A percentile compares a stretch with the other conserved stretches of the same genome.
These are phyloP conservation scores for Yamadazyma dushanensis DNA, from an alignment of 1,139 yeast genomes.

Conservation along the genomic window DNA sequence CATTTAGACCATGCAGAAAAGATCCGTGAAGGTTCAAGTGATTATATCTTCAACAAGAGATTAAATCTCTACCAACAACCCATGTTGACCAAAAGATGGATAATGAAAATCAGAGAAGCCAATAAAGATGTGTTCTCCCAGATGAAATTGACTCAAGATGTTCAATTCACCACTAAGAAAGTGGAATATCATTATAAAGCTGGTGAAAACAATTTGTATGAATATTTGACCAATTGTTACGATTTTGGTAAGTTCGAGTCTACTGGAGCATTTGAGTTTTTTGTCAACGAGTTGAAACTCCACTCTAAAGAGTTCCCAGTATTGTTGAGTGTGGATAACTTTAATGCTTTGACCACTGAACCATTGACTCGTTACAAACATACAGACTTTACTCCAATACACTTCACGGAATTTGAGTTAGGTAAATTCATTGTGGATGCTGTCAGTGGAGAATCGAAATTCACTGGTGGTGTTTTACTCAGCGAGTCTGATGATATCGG, in stretches of 20 bases:
- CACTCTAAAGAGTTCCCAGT: slow-evolving; percentile 55
- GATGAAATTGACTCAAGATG: slow-evolving; percentile 50
- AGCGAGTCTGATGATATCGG: slow-evolving; percentile 48
- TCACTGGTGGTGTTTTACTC: slow-evolving; percentile 63
- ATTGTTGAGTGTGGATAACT: slow-evolving; percentile 70
- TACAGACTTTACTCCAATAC: slow-evolving; percentile 56
- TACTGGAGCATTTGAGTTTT: slow-evolving; percentile 46
- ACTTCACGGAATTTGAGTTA: slow-evolving; percentile 64
- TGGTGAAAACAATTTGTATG: slow-evolving; percentile 44
- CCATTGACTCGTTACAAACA: slow-evolving; percentile 64
- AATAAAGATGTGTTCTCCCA: slow-evolving; percentile 53
- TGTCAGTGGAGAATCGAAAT: slow-evolving; percentile 55
- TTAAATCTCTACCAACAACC: slow-evolving; percentile 69
- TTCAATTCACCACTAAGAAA: slow-evolving; percentile 34
- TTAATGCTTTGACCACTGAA: slow-evolving; percentile 61
- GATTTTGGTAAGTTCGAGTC: slow-evolving; percentile 42
- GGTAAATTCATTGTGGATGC: slow-evolving; percentile 59
- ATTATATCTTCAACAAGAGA: slow-evolving; percentile 57
- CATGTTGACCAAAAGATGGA: slow-evolving; percentile 66
- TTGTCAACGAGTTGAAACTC: slow-evolving; percentile 54
- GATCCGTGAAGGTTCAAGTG: slow-evolving; percentile 70
- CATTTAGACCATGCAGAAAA: slow-evolving; percentile 66
- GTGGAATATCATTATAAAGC: slow-evolving; percentile 37
- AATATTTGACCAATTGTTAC: slow-evolving; percentile 35
- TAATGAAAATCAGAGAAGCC: slow-evolving; percentile 56